Conservation (phyloP, 306 rosid genomes). For the Quercus aquifolioides region DNA sequence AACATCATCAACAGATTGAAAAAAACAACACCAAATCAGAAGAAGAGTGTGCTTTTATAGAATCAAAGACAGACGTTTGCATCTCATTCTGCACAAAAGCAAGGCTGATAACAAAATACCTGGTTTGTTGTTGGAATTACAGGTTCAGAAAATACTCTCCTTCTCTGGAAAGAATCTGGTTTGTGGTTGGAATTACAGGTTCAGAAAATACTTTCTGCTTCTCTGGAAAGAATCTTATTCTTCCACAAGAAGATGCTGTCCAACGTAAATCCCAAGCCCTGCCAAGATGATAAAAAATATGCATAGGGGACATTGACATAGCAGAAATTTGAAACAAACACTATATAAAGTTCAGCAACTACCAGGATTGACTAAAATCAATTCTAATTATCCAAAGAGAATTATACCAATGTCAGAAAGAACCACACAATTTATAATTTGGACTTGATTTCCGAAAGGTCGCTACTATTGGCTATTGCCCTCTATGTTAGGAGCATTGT, state of each 20-base stretch:
- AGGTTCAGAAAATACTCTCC: constrained; percentile 13
- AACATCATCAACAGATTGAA: background rate
- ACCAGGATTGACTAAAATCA: background rate
- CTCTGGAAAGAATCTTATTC: constrained; percentile 17
- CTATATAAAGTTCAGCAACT: background rate
- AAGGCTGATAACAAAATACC: constrained; percentile 40
- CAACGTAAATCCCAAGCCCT: constrained; percentile 90
- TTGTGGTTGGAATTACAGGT: no score
- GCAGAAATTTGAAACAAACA: constrained; percentile 9
- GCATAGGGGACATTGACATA: constrained; percentile 11
- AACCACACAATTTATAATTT: no score
- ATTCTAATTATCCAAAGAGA: constrained; percentile 1
- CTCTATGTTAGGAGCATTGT: no score
- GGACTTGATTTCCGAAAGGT: no score
- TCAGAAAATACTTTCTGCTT: background rate
- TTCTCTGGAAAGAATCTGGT: background rate
- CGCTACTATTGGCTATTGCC: no score
- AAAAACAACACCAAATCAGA: background rate
- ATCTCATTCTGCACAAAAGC: background rate
- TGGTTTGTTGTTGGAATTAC: constrained; percentile 53
- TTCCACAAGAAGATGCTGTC: constrained; percentile 39
- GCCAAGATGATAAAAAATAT: constrained; percentile 89
- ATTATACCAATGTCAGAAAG: background rate
- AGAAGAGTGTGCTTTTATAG: background rate
- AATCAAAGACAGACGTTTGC: background rate